Conservation (phyloP, 1,284 basidiomycete species). For the Tilletiopsis washingtonensis region DNA sequence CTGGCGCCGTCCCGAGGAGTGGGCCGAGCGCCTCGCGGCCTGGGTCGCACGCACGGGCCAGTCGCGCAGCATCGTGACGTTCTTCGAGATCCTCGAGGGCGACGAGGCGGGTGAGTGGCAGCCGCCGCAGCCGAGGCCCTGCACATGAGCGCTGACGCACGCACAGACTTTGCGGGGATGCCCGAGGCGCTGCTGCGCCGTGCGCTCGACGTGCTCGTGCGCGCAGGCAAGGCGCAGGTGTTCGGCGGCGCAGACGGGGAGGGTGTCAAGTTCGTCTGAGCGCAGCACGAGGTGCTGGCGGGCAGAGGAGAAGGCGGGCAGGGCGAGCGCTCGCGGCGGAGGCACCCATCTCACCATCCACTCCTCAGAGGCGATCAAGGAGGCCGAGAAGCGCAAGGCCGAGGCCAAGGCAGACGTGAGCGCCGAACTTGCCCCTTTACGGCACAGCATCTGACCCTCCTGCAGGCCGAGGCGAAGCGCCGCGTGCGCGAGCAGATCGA, state of each 20-base stretch:
- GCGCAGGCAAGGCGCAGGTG: constrained; percentile 52
- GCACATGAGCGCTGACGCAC: too few relatives aligned
- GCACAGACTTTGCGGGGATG: constrained; percentile 51
- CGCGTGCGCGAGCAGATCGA: constrained; percentile 44
- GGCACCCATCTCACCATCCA: not conserved
- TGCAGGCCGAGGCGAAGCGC: constrained; percentile 30
- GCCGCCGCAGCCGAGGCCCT: too few relatives aligned
- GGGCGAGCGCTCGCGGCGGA: too few relatives aligned
- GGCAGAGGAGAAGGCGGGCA: too few relatives aligned
- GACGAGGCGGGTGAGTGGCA: too few relatives aligned
- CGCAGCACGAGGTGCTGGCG: too few relatives aligned
- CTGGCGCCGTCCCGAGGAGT: constrained; percentile 54
- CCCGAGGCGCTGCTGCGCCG: constrained; percentile 49
- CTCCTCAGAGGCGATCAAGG: constrained; percentile 31
- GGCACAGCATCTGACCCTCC: not conserved
- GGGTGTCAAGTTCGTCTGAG: constrained; percentile 53
- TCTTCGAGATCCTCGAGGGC: constrained; percentile 54
- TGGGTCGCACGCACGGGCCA: constrained; percentile 53
- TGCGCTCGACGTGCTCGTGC: constrained; percentile 51
- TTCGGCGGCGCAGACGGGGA: constrained; percentile 49
- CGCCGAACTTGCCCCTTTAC: not conserved
- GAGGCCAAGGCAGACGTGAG: constrained; percentile 34
- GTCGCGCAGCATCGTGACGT: constrained; percentile 53
- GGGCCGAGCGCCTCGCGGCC: constrained; percentile 52
- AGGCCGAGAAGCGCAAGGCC: constrained; percentile 38